Percentiles rank a stretch among this genome's conserved stretches.
These are phyloP conservation scores for Ashbya aceris DNA, from an alignment of 1,139 yeast genomes.

Conservation along the genomic window DNA sequence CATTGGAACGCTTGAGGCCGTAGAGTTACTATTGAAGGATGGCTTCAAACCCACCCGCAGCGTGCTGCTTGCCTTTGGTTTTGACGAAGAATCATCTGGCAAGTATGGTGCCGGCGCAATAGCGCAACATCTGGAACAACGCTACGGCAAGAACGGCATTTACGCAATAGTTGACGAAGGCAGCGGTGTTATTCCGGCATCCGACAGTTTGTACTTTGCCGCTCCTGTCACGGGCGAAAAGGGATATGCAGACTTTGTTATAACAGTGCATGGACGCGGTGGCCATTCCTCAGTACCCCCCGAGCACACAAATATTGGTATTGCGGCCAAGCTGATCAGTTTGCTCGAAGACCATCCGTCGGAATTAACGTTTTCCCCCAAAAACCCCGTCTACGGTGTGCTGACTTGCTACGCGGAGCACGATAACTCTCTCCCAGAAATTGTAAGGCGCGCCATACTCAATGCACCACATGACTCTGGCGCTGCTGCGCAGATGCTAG, in stretches of 20 bases:
- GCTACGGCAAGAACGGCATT: slow-evolving; percentile 44
- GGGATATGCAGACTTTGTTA: slow-evolving; percentile 36
- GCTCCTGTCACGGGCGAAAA: slow-evolving; percentile 25
- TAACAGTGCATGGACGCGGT: slow-evolving; percentile 45
- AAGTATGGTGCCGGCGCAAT: slow-evolving; percentile 41
- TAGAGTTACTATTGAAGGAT: slow-evolving; percentile 33
- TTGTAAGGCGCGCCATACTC: slow-evolving; percentile 31
- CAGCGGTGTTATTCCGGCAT: slow-evolving; percentile 23
- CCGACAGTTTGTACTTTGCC: slow-evolving; percentile 22
- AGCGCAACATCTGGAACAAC: slow-evolving; percentile 33
- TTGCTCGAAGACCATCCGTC: slow-evolving; percentile 40
- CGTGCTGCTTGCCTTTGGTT: slow-evolving; percentile 47
- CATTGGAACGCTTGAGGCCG: slow-evolving; percentile 44
- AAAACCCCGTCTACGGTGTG: slow-evolving; percentile 40
- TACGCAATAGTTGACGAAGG: slow-evolving; percentile 57
- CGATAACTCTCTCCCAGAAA: slow-evolving; percentile 22
- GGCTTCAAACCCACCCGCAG: slow-evolving; percentile 42
- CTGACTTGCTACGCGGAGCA: slow-evolving; percentile 43
- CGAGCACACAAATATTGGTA: slow-evolving; percentile 53
- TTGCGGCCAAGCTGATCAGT: slow-evolving; percentile 39
- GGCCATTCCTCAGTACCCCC: slow-evolving; percentile 63
- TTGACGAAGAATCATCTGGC: slow-evolving; percentile 58
- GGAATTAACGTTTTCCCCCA: slow-evolving; percentile 34
- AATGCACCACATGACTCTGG: slow-evolving; percentile 34
- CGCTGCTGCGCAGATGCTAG: slow-evolving; percentile 37